A percentile compares a stretch with the other conserved stretches of the same genome.
Evolutionary conservation across 140 eudicot genomes (phyloP).

Genomic region (Cichorium intybus): DNA sequence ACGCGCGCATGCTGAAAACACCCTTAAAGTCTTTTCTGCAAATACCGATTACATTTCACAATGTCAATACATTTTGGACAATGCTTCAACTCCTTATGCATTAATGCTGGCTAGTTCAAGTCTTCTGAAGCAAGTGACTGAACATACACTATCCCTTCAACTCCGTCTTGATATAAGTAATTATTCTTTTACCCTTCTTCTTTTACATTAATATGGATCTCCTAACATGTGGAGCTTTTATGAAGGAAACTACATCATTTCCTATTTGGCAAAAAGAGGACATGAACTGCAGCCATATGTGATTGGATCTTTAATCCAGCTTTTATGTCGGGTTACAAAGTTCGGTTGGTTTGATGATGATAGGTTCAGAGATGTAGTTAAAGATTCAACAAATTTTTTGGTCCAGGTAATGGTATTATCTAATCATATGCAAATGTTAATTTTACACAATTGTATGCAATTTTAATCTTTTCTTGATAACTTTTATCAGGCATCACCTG

Average conservation of each 20-base stretch:
- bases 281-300: slow-evolving; percentile 90
- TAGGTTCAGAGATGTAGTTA: slow-evolving; percentile 76
- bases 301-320: slow-evolving; percentile 81
- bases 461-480: slow-evolving; percentile 16
- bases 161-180: slow-evolving; percentile 99
- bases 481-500: slow-evolving; percentile 67
- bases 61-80: slow-evolving; percentile 92
- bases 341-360: slow-evolving; percentile 97
- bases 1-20: slow-evolving; percentile 95
- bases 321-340: slow-evolving; percentile 87
- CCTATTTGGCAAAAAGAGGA: slow-evolving; percentile 91
- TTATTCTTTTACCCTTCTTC: slow-evolving; percentile 24
- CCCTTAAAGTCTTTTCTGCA: slow-evolving; percentile 84
- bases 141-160: slow-evolving; percentile 82
- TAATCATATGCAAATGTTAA: too few species aligned
- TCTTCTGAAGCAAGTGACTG: slow-evolving; percentile 98
- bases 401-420: slow-evolving; percentile 72
- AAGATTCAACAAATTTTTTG: slow-evolving; percentile 75
- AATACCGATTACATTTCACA: slow-evolving; percentile 83
- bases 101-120: slow-evolving; percentile 98
- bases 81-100: slow-evolving; percentile 92
- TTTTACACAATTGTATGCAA: too few species aligned
- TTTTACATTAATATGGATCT: neutral
- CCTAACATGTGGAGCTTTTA: slow-evolving; percentile 27
- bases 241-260: slow-evolving; percentile 89